Base-by-base conservation (phyloP, 176 grass and related monocot genomes). In the Leersia perrieri region DNA sequence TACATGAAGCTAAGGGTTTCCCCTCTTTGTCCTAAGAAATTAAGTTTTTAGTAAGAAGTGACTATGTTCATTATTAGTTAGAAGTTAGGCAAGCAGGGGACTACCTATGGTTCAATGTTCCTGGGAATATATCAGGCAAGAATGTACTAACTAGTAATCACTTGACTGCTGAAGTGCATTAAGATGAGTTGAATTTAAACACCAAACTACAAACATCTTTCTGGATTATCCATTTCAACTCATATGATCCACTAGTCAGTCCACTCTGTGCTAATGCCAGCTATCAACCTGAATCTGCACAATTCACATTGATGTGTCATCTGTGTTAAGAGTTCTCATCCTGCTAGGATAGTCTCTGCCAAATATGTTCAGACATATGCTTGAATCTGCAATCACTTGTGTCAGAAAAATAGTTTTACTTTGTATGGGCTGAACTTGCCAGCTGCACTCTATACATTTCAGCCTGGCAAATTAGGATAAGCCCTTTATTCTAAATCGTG, bases 261-360 rank as follows among this genome's bases (percentile, higher is more conserved):
- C 49, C 49, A 53, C 49, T 22, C 22, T 53, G 6, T 53, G 49
- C 49, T 53, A 53, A 16, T 53, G 49, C 70, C 18, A 70, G 32
- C 22, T 62, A 70, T 87, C 39, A 70, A 65, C 65, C 40, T 47
- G 18, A 70, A 65, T 76, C 76, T 62, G 30, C 51, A 63, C 32
- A 30, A 28, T 75, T 32, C 25, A 68, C 31, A 30, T 76, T 68
- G 71, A 69, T 87, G 45, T 81, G 68, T 22, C 23, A 14, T 80
- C 41, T 25, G 42, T 35, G 9, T 11, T 45, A 84, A 84, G 45
- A 61, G 27, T 33, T 74, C n/a, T 25, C 14, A 67, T 61, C 81
- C 11, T 49, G 70, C 71, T 74, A 74, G 33, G 74, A 16, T 70
- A 7, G 33, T 74, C 74, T 44, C 20, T 73, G n/a, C 27, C 51